These are phyloP conservation scores for Paspalum notatum DNA, from an alignment of 176 grass and related monocot genomes.

Conservation along the genomic window DNA sequence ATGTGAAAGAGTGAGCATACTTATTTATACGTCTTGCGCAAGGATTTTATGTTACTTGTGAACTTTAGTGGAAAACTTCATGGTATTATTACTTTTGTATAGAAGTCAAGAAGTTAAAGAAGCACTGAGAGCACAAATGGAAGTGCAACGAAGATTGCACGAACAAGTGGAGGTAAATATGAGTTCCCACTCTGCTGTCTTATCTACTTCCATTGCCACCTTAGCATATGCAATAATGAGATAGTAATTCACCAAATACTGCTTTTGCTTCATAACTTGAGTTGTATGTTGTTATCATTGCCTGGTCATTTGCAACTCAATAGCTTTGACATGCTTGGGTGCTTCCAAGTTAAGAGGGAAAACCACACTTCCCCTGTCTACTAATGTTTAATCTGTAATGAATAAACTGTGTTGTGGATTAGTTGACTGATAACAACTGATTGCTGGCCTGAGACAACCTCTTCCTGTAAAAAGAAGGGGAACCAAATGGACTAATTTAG, in stretches of 20 bases:
- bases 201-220: not conserved
- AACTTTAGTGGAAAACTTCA: not conserved
- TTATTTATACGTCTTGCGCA: too few species aligned
- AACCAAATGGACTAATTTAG: not conserved
- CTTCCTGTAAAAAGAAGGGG: not conserved
- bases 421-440: not conserved
- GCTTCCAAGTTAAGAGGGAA: not conserved
- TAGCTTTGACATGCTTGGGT: not conserved
- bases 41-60: not conserved
- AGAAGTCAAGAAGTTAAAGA: constrained; percentile 65
- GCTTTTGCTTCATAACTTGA: constrained; percentile 6
- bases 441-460: not conserved
- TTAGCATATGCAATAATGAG: not conserved
- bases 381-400: not conserved
- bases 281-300: not conserved
- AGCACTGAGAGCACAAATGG: constrained; percentile 62
- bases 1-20: constrained; percentile 74
- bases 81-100: not conserved
- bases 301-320: not conserved
- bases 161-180: constrained; percentile 60
- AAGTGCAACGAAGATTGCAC: constrained; percentile 56
- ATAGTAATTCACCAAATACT: not conserved
- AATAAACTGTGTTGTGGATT: constrained; percentile 19
- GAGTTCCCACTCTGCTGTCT: not conserved
- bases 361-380: not conserved